Base-by-base conservation (phyloP, 2,329 filamentous ascomycete genomes). In the Colletotrichum aenigma region DNA sequence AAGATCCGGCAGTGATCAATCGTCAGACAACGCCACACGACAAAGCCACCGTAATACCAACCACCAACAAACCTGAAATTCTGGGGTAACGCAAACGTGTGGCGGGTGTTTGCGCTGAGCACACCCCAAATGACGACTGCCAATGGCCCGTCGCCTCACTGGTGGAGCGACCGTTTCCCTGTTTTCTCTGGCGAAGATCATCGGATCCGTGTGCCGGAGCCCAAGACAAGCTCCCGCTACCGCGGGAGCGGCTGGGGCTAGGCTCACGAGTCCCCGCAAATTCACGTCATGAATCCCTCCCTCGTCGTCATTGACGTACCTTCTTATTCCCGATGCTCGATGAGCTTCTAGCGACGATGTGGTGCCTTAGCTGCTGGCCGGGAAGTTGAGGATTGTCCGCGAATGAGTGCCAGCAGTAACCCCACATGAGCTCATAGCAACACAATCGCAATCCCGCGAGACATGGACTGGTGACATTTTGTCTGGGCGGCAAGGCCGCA, bases 371-470 rank as follows among this genome's bases (percentile, higher is more conserved):
- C 30, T 52, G 64, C 21, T 13, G 18, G 10, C 15, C 15, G 18
- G 36, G 38, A 52, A 66, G 36, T 71, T 38, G 52, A 43, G 18
- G 67, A n/a, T 71, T 61, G 21, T 66, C 55, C 18, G 10, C 36
- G 48, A 67, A 55, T 67, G 66, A 21, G 24, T 18, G 24, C 73
- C 36, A 69, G 18, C 24, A 16, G 4, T 2, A 56, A 30, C 68
- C 69, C 75, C 73, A 73, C 69, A 77, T 76, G 75, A 77, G 75
- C 75, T 77, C 75, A 76, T 77, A 69, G 36, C 43, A 68, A 9
- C 48, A 68, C 70, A 75, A 67, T 60, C 43, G 12, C 52, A 32
- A 16, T 21, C 18, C 62, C 48, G 43, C 43, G 32, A 65, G 56
- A 64, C 38, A 52, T 43, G 32, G 34, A 36, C 26, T 38, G 61